phyloP scores from a whole-genome alignment of 306 rosid genomes.

The Glycine tomentella region DNA sequence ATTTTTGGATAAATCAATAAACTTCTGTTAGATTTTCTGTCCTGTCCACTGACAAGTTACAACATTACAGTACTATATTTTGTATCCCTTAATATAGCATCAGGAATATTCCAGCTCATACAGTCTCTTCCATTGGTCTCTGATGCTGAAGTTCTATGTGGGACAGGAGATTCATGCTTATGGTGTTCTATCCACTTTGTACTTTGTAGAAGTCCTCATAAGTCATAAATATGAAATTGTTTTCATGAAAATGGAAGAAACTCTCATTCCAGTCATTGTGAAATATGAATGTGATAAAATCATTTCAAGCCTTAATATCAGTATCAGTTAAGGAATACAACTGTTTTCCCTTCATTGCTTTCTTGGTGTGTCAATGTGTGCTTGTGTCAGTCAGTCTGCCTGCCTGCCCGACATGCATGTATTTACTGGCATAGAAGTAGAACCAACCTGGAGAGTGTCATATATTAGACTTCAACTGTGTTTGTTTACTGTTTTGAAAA shows the following conservation, averaged over 20 bases:
- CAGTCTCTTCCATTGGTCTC: constrained; percentile 14
- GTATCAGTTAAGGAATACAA: constrained; percentile 1
- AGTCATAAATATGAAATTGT: neutral
- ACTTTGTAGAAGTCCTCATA: neutral
- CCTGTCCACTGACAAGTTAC: neutral
- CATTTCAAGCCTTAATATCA: constrained; percentile 3
- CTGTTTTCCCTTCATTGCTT: no score
- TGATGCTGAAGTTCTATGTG: constrained; percentile 5
- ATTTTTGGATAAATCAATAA: constrained; percentile 8
- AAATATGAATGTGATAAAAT: constrained; percentile 15
- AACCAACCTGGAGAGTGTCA: neutral
- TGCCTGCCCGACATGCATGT: neutral
- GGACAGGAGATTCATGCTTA: neutral
- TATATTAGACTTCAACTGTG: neutral
- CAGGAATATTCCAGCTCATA: constrained; percentile 15
- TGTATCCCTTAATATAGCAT: neutral
- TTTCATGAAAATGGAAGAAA: constrained; percentile 9
- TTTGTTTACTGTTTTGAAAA: no score
- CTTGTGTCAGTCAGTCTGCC: neutral
- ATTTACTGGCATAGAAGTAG: neutral
- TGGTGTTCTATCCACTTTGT: neutral
- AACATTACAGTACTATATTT: neutral
- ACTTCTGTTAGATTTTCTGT: constrained; percentile 4
- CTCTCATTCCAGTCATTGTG: constrained; percentile 22
- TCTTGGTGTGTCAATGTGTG: neutral